Evolutionary conservation across 1,284 basidiomycete genomes (phyloP).

Genomic region (Moesziomyces sp.): DNA sequence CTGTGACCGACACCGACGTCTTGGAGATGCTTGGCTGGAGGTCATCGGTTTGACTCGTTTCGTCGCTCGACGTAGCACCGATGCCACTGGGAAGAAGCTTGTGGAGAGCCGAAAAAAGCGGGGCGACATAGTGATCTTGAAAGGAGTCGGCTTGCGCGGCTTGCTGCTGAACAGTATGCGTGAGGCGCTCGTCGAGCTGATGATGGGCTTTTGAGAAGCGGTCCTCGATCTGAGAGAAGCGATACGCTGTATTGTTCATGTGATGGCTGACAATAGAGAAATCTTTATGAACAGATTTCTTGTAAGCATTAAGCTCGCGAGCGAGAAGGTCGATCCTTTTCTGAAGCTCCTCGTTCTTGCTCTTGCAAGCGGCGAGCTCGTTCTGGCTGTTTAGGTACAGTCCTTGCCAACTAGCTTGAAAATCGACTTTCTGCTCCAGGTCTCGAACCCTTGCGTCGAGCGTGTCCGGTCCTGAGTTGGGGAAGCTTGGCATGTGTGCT

Average conservation of each 20-base stretch:
- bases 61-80: neutral
- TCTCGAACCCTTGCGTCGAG: too few relatives aligned
- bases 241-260: neutral
- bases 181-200: constrained; percentile 9
- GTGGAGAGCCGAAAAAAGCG: constrained; percentile 3
- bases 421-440: too few relatives aligned
- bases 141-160: constrained; percentile 1
- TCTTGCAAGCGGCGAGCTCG: too few relatives aligned
- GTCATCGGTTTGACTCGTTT: too few relatives aligned
- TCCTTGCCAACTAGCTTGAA: too few relatives aligned
- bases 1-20: neutral
- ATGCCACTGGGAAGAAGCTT: neutral
- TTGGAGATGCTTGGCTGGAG: too few relatives aligned
- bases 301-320: neutral
- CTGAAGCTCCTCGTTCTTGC: constrained; percentile 1
- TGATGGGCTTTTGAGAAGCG: constrained; percentile 4
- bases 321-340: neutral
- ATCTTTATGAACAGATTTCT: neutral
- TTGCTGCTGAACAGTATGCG: constrained; percentile 1
- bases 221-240: constrained; percentile 3
- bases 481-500: too few relatives aligned
- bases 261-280: neutral
- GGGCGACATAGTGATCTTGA: constrained; percentile 2
- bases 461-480: too few relatives aligned
- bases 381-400: too few relatives aligned